A percentile compares a stretch with the other conserved stretches of the same genome.
These are phyloP conservation scores for Fistulinella cinereoalba DNA, from an alignment of 1,284 basidiomycete species.

Conservation along the genomic window DNA sequence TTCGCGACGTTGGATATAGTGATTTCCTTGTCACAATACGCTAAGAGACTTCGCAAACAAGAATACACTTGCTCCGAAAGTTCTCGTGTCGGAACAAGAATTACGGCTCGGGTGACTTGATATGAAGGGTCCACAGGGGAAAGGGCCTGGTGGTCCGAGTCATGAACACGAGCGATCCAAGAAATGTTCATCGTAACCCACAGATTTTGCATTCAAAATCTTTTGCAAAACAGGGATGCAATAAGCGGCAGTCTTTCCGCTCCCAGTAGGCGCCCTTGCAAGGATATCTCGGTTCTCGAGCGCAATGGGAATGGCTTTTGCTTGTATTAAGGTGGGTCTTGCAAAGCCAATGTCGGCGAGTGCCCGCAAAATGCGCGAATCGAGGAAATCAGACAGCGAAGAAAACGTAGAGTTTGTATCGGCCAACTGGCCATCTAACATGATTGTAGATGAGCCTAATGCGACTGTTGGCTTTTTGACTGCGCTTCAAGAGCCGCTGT, in stretches of 20 bases:
- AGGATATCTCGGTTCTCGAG: constrained; percentile 92
- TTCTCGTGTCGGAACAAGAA: constrained; percentile 94
- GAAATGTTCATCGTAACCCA: constrained; percentile 43
- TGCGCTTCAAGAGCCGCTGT: no score
- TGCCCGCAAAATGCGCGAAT: constrained; percentile 72
- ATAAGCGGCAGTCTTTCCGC: constrained; percentile 97
- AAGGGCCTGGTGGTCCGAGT: constrained; percentile 28
- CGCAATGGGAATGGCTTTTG: constrained; percentile 80
- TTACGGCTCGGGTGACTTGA: constrained; percentile 73
- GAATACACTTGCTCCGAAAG: constrained; percentile 86
- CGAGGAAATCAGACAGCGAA: constrained; percentile 70
- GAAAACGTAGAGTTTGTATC: constrained; percentile 59
- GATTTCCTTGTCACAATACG: constrained; percentile 79
- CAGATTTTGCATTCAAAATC: constrained; percentile 78
- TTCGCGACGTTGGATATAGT: constrained; percentile 78
- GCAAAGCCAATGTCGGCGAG: constrained; percentile 81
- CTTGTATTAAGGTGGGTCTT: constrained; percentile 80
- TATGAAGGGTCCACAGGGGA: constrained; percentile 41
- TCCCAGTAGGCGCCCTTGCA: constrained; percentile 91
- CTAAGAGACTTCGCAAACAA: constrained; percentile 65
- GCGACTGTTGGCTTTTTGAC: no score
- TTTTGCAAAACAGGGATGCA: constrained; percentile 90
- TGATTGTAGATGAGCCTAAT: background rate
- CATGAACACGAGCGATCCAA: no score
- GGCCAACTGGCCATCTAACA: constrained; percentile 25